phyloP scores from a whole-genome alignment of 139 green algal species.

The Desmodesmus armatus region DNA sequence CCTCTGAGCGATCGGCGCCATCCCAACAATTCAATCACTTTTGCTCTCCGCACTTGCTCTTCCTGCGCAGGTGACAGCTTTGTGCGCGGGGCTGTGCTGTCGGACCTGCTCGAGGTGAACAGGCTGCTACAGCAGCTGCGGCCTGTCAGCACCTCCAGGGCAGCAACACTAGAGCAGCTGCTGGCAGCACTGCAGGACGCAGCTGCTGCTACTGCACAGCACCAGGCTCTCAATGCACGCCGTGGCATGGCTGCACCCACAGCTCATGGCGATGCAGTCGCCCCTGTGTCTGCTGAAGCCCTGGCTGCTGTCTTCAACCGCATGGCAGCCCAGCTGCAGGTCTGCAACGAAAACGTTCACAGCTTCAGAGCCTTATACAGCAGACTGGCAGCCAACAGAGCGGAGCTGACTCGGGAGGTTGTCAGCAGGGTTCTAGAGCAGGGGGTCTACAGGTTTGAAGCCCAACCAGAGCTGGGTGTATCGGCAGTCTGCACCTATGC shows the following conservation, averaged over 20 bases:
- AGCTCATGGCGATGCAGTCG: neutral
- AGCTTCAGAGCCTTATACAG: constrained; percentile 12
- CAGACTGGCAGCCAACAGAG: neutral
- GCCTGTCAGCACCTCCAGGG: too few relatives aligned
- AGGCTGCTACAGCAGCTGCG: constrained; percentile 11
- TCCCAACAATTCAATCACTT: too few relatives aligned
- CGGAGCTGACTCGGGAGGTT: neutral
- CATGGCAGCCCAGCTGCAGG: neutral
- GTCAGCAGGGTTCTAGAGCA: neutral
- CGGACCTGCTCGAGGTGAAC: constrained; percentile 15
- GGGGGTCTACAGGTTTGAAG: neutral
- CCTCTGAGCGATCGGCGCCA: too few relatives aligned
- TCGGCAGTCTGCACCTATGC: neutral
- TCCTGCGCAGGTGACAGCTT: constrained; percentile 3
- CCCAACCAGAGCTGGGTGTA: neutral
- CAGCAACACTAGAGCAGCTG: constrained; percentile 23
- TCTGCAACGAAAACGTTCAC: constrained; percentile 12
- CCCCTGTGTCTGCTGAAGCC: neutral
- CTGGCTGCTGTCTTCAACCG: neutral
- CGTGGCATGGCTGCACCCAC: neutral
- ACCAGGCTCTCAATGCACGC: neutral
- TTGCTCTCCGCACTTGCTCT: neutral
- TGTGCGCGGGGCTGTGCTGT: constrained; percentile 5
- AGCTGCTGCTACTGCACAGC: neutral
- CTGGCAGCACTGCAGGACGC: neutral